These are phyloP conservation scores for Francoa sonchifolia DNA, from an alignment of 441 rosid species.

Conservation along the genomic window DNA sequence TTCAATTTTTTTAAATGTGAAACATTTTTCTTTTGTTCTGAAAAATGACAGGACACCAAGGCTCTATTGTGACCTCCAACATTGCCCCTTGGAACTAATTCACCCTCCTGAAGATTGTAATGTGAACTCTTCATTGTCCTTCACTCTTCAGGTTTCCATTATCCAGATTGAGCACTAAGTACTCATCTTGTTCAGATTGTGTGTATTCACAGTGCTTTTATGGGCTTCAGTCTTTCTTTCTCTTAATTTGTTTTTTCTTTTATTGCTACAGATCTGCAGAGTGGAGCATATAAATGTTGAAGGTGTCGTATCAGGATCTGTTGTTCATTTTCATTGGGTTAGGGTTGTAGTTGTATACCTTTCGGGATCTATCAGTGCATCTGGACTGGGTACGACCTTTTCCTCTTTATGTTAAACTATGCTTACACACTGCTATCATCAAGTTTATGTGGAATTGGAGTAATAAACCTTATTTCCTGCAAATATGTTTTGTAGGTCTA, in stretches of 20 bases:
- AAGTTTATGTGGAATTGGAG: conserved; percentile 2
- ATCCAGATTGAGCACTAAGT: conserved; percentile 20
- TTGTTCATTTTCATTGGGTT: conserved; percentile 80
- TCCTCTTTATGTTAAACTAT: not conserved
- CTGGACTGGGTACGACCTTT: conserved; percentile 55
- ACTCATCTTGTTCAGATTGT: conserved; percentile 17
- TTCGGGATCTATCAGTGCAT: conserved; percentile 51
- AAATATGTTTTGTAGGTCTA: not conserved
- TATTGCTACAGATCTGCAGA: conserved; percentile 65
- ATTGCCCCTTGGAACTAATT: conserved; percentile 72
- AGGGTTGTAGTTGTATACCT: conserved; percentile 45
- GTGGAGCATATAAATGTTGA: conserved; percentile 66
- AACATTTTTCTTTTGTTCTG: too few species aligned
- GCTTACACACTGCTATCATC: not conserved
- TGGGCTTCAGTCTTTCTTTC: conserved; percentile 12
- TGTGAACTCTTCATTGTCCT: conserved; percentile 71
- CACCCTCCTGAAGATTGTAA: conserved; percentile 94
- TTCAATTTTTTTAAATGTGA: too few species aligned
- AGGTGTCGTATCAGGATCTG: conserved; percentile 69
- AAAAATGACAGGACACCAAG: conserved; percentile 42
- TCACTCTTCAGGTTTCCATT: conserved; percentile 72
- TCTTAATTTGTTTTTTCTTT: conserved; percentile 11
- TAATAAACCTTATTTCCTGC: not conserved
- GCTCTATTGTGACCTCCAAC: conserved; percentile 64
- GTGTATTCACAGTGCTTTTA: conserved; percentile 8